Percentiles rank a stretch among this genome's conserved stretches.
phyloP scores from a whole-genome alignment of 805 yeast genomes.

The Wickerhamiella lipophila region DNA sequence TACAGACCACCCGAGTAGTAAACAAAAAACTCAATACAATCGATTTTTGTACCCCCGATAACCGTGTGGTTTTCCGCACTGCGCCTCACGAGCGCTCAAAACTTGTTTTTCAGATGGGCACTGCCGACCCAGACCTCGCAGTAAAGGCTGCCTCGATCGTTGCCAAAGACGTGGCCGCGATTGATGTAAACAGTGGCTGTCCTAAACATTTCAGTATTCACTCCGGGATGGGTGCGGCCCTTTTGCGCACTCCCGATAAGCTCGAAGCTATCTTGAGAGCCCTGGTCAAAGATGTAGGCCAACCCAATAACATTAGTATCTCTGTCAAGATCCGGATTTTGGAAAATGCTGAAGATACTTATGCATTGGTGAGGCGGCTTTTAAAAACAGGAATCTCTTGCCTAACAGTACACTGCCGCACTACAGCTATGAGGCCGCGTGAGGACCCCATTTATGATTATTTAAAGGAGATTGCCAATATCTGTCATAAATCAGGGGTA shows the following conservation, averaged over 20 bases:
- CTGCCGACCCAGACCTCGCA: constrained; percentile 71
- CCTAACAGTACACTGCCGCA: constrained; percentile 85
- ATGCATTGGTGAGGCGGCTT: constrained; percentile 43
- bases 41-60: constrained; percentile 30
- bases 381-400: constrained; percentile 72
- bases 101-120: constrained; percentile 82
- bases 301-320: constrained; percentile 62
- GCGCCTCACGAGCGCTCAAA: constrained; percentile 48
- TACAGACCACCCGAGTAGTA: constrained; percentile 51
- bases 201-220: constrained; percentile 93
- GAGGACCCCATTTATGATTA: constrained; percentile 68
- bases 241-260: constrained; percentile 67
- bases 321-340: constrained; percentile 81
- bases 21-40: constrained; percentile 33
- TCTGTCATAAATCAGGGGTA: constrained; percentile 51
- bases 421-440: constrained; percentile 70
- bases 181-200: constrained; percentile 92
- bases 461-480: constrained; percentile 45
- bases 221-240: constrained; percentile 96
- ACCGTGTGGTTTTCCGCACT: constrained; percentile 59
- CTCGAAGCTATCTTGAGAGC: constrained; percentile 54
- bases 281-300: constrained; percentile 70
- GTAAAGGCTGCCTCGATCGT: constrained; percentile 76
- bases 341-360: constrained; percentile 48
- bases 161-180: constrained; percentile 77